phyloP scores from a whole-genome alignment of 2,329 filamentous ascomycete species.

The Arthroderma uncinatum region DNA sequence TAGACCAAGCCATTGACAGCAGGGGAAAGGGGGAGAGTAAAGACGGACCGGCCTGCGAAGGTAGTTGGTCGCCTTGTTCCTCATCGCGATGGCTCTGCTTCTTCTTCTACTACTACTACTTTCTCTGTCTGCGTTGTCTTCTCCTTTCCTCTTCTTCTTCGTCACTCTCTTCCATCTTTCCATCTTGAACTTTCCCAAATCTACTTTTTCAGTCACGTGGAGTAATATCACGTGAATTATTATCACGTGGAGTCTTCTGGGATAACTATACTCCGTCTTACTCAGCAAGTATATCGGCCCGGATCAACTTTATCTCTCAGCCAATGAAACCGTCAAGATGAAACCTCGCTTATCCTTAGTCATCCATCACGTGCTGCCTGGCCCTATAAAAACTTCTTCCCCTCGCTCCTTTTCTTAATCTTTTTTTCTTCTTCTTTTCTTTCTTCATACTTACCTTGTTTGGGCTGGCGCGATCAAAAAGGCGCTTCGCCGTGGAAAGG shows the following conservation, averaged over 20 bases:
- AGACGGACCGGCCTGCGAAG: conserved; percentile 29
- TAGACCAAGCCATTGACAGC: neutral
- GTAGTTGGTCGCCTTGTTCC: conserved; percentile 35
- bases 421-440: conserved; percentile 31
- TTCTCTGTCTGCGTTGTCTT: conserved; percentile 6
- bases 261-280: neutral
- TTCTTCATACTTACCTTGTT: conserved; percentile 45
- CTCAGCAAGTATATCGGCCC: neutral
- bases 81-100: conserved; percentile 28
- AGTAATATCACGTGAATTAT: neutral
- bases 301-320: neutral
- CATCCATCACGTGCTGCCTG: neutral
- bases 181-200: neutral
- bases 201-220: neutral
- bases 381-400: conserved; percentile 24
- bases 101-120: conserved; percentile 10
- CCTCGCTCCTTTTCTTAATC: conserved; percentile 17
- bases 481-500: conserved; percentile 36
- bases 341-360: conserved; percentile 26
- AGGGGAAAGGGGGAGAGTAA: neutral
- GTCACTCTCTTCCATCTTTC: neutral
- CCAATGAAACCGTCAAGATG: conserved; percentile 10
- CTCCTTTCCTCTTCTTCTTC: neutral
- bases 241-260: neutral
- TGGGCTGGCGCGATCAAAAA: conserved; percentile 39